Conservation (phyloP, 1,284 basidiomycete genomes). For the Apiotrichum domesticum region DNA sequence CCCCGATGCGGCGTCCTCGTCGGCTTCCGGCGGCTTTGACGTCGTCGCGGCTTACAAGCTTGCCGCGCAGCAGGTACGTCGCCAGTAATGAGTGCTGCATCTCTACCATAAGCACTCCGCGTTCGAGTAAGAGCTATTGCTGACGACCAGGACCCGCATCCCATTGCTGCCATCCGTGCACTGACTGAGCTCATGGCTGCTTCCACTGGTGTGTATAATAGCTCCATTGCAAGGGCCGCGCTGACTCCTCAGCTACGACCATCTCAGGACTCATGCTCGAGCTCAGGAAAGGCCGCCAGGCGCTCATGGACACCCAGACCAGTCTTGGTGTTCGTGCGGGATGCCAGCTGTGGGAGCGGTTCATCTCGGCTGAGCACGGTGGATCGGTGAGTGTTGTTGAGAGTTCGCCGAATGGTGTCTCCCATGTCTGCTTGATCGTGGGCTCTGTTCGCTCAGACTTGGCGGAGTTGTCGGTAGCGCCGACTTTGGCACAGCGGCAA, state of each 20-base stretch:
- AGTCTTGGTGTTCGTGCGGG: constrained; percentile 45
- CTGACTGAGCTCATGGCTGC: constrained; percentile 45
- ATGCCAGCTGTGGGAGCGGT: constrained; percentile 46
- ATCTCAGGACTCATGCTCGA: constrained; percentile 42
- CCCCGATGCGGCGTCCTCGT: not conserved
- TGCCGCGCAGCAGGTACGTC: constrained; percentile 42
- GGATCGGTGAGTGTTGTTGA: constrained; percentile 26
- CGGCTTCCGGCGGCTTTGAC: constrained; percentile 29
- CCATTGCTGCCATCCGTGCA: constrained; percentile 48
- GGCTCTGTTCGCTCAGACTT: no score
- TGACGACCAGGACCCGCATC: constrained; percentile 36
- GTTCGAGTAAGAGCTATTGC: not conserved
- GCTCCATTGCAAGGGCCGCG: no score
- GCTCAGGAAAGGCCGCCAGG: constrained; percentile 32
- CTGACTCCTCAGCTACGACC: constrained; percentile 32
- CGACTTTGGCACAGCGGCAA: no score
- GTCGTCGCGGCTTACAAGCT: constrained; percentile 39
- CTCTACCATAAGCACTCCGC: no score
- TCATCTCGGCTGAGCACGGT: constrained; percentile 35
- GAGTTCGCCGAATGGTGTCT: no score
- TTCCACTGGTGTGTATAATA: constrained; percentile 34
- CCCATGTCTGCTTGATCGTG: no score
- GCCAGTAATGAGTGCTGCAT: not conserved
- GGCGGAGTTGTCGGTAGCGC: no score
- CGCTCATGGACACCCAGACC: constrained; percentile 39